Percentiles rank a stretch among this genome's conserved stretches.
Conservation (phyloP, 192 early-diverging fungal species). For the Spizellomyces sp. region DNA sequence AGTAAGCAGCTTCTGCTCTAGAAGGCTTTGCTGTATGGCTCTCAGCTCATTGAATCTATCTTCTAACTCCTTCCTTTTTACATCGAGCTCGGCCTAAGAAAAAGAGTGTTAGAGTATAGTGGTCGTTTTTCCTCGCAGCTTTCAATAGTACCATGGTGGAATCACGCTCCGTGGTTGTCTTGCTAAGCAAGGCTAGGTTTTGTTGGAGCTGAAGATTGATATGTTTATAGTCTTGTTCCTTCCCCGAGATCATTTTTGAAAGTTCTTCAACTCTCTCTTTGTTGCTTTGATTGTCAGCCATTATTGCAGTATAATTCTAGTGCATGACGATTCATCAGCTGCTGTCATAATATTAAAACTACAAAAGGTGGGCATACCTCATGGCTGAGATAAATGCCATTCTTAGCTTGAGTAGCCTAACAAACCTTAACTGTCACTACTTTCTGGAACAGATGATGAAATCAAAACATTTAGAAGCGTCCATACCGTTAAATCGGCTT, state of each 20-base stretch:
- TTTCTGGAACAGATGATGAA: not conserved
- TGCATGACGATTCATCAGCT: not conserved
- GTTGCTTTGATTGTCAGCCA: conserved; percentile 49
- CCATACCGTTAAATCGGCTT: conserved; percentile 69
- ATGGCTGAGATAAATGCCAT: conserved; percentile 75
- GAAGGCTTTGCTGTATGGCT: conserved; percentile 28
- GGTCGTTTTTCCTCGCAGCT: too few species aligned
- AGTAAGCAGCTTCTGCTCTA: conserved; percentile 40
- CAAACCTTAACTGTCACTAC: not conserved
- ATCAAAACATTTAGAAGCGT: conserved; percentile 18
- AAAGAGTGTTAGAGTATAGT: too few species aligned
- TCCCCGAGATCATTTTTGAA: conserved; percentile 37
- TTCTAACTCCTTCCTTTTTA: conserved; percentile 33
- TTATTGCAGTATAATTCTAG: conserved; percentile 62
- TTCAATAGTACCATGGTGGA: conserved; percentile 15
- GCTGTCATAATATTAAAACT: too few species aligned
- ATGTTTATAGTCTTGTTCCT: conserved; percentile 37
- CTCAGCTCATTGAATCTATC: conserved; percentile 18
- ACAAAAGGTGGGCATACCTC: conserved; percentile 33
- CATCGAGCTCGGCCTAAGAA: conserved; percentile 29
- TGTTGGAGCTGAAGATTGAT: conserved; percentile 36
- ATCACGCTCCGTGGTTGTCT: conserved; percentile 35
- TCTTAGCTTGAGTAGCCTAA: conserved; percentile 77
- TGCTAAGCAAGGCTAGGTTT: conserved; percentile 38
- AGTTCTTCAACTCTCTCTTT: conserved; percentile 51